Evolutionary conservation across 768 basidiomycete genomes (phyloP).

Genomic region (Tylopilus sp.): DNA sequence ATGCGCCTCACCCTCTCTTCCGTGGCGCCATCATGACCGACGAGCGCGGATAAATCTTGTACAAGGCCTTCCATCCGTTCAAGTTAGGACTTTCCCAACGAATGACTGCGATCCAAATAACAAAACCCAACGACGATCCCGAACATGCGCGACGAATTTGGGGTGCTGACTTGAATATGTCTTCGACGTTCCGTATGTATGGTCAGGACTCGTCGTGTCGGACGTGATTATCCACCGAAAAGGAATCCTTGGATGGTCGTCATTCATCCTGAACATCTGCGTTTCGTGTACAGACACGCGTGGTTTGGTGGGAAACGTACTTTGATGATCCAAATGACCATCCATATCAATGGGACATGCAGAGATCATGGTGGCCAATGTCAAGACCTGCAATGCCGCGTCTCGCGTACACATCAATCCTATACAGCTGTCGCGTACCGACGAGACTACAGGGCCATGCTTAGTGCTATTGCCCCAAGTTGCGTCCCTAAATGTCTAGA

Average conservation of each 20-base stretch:
- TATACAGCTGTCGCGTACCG: not conserved
- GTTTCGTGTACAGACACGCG: not conserved
- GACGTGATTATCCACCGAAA: not conserved
- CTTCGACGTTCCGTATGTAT: not conserved
- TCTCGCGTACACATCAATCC: not conserved
- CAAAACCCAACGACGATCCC: conserved; percentile 17
- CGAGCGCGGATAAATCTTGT: not conserved
- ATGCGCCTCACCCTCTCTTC: too few relatives aligned
- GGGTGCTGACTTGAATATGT: not conserved
- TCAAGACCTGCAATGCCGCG: not conserved
- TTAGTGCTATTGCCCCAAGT: not conserved
- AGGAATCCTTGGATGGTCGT: not conserved
- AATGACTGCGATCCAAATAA: conserved; percentile 19
- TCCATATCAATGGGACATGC: conserved; percentile 25
- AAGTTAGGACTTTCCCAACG: not conserved
- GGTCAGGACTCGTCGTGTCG: not conserved
- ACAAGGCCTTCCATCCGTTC: not conserved
- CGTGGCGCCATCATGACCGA: not conserved
- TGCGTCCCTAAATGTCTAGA: not conserved
- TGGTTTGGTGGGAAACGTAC: conserved; percentile 3
- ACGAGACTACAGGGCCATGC: not conserved
- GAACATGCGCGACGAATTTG: conserved; percentile 29
- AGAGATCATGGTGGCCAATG: not conserved
- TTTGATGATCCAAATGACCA: conserved; percentile 23
- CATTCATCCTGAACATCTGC: not conserved